Conservation (phyloP, 2,329 filamentous ascomycete species). For the Zasmidium citrigriseum region DNA sequence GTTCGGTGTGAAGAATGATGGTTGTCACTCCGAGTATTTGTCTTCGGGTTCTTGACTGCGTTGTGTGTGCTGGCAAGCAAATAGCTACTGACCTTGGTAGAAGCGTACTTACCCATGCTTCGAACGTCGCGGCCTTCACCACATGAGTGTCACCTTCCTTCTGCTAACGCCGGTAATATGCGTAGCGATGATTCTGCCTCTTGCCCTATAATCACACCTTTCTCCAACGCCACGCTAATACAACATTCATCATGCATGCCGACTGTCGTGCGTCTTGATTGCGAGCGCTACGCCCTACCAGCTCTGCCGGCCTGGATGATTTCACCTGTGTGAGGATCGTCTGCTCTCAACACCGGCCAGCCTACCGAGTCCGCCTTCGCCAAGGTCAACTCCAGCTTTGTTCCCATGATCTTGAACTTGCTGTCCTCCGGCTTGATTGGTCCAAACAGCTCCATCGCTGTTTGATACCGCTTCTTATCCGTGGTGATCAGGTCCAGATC, state of each 20-base stretch:
- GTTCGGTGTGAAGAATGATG: background rate
- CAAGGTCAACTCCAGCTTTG: conserved; percentile 81
- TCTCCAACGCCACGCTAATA: conserved; percentile 13
- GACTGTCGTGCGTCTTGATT: background rate
- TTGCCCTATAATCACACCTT: background rate
- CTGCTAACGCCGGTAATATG: background rate
- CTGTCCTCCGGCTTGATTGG: conserved; percentile 74
- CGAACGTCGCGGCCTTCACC: no score
- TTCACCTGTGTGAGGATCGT: conserved; percentile 72
- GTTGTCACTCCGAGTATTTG: no score
- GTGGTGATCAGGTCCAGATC: conserved; percentile 81
- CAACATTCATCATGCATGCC: background rate
- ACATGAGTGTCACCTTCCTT: no score
- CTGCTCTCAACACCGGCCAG: conserved; percentile 82
- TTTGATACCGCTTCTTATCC: conserved; percentile 80
- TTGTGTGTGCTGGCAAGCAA: background rate
- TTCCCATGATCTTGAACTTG: conserved; percentile 78
- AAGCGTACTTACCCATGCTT: background rate
- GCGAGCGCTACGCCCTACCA: conserved; percentile 49
- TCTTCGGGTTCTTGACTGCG: background rate
- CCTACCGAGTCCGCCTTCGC: conserved; percentile 72
- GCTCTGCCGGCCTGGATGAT: conserved; percentile 89
- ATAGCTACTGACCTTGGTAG: background rate
- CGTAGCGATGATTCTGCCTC: background rate
- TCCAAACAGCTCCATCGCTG: conserved; percentile 73